Evolutionary conservation across 805 yeast species (phyloP).

Genomic region (Monosporozyma unispora): DNA sequence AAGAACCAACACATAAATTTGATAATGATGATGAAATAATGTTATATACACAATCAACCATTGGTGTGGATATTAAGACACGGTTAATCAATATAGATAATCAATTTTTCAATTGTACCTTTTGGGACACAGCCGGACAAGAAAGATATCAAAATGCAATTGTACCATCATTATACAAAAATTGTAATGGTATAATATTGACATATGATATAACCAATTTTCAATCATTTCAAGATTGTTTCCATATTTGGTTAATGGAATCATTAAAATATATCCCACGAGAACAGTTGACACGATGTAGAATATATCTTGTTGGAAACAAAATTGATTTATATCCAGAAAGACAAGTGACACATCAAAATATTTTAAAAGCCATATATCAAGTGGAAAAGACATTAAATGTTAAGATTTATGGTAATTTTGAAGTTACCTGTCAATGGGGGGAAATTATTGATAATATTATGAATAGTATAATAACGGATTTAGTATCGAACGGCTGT

Average conservation of each 20-base stretch:
- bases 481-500: slow-evolving; percentile 32
- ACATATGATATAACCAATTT: slow-evolving; percentile 37
- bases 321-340: slow-evolving; percentile 32
- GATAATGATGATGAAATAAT: slow-evolving; percentile 26
- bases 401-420: slow-evolving; percentile 34
- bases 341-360: slow-evolving; percentile 34
- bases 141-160: slow-evolving; percentile 39
- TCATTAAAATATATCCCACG: slow-evolving; percentile 29
- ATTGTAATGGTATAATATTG: slow-evolving; percentile 38
- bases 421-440: slow-evolving; percentile 41
- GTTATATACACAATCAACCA: slow-evolving; percentile 33
- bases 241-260: slow-evolving; percentile 37
- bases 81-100: slow-evolving; percentile 37
- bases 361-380: slow-evolving; percentile 29
- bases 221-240: slow-evolving; percentile 31
- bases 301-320: slow-evolving; percentile 40
- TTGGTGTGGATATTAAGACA: slow-evolving; percentile 41
- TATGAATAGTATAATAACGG: slow-evolving; percentile 33
- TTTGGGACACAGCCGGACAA: slow-evolving; percentile 48
- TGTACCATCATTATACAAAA: slow-evolving; percentile 38
- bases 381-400: slow-evolving; percentile 25
- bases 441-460: slow-evolving; percentile 32
- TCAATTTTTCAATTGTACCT: slow-evolving; percentile 34
- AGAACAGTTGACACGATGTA: slow-evolving; percentile 24
- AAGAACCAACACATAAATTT: neutral